phyloP scores from a whole-genome alignment of 2,329 filamentous ascomycete species.

The Thelonectria olida region DNA sequence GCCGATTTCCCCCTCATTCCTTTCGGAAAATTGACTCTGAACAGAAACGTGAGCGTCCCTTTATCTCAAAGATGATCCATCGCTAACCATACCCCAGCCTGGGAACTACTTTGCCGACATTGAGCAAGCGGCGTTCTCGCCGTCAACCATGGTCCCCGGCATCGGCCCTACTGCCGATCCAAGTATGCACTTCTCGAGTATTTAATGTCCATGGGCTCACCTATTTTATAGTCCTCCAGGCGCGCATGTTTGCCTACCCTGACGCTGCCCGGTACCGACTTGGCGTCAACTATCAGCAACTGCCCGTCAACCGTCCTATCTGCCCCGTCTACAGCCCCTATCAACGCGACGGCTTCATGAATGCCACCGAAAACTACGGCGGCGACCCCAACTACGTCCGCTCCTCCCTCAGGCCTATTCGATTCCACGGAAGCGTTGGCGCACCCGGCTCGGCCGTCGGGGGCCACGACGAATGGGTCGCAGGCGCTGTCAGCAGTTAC shows the following conservation, averaged over 20 bases:
- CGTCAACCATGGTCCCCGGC: conserved; percentile 71
- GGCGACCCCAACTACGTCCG: conserved; percentile 38
- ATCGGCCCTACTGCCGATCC: conserved; percentile 70
- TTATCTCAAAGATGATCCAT: fast-evolving
- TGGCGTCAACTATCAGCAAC: conserved; percentile 61
- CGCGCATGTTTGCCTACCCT: conserved; percentile 58
- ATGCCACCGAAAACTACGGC: conserved; percentile 38
- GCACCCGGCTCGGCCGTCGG: conserved; percentile 28
- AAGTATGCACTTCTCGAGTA: conserved; percentile 26
- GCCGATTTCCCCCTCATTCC: conserved; percentile 67
- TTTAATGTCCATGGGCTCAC: no score
- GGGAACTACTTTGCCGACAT: conserved; percentile 76
- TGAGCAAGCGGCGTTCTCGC: conserved; percentile 74
- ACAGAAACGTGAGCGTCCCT: conserved; percentile 59
- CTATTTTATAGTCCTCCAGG: conserved; percentile 50
- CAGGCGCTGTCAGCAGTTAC: conserved; percentile 62
- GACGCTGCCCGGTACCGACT: conserved; percentile 62
- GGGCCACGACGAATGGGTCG: conserved; percentile 58
- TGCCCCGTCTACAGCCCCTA: conserved; percentile 16
- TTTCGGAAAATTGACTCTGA: conserved; percentile 71
- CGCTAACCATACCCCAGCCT: conserved; percentile 8
- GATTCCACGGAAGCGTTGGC: conserved; percentile 40
- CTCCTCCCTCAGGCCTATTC: conserved; percentile 42
- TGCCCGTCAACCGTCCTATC: conserved; percentile 46
- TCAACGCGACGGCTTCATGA: conserved; percentile 37